Evolutionary conservation across 331 rosid species (phyloP), one percentile per base, ranked within the genome.

Genomic region (Arachis monticola): DNA sequence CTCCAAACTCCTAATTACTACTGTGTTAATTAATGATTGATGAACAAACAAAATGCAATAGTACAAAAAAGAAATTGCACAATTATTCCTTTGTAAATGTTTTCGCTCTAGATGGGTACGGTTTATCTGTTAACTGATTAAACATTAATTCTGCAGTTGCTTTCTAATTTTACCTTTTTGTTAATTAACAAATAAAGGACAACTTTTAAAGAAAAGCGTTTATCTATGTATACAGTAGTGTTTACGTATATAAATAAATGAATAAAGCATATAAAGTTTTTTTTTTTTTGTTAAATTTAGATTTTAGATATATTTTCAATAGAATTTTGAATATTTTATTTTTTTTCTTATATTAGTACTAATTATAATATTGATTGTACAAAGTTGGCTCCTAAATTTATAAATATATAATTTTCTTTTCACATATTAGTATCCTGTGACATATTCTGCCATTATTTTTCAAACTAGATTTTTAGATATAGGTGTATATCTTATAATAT

Each of bases 1-100:
- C 63, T 31, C 52, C 12, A 60, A 73, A 73, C 61, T 60, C 77
- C 52, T 61, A 31, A 60, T 30, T 32, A 61, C 5, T 35, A 35
- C 40, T 35, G 40, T 35, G 40, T 35, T 35, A 35, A 35, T 35
- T 35, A 35, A 35, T 35, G 40, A 35, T 35, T 35, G 40, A 42
- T 40, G 64, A 17, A 55, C 51, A 13, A 38, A 48, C 35, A 45
- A 58, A 50, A 48, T 46, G 47, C 10, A n/a, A 73, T 8, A 53
- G 27, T 51, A 13, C 59, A 53, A 27, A 58, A 58, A 22, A 6
- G 10, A 58, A 58, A 22, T 58, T 7, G 10, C 10, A 56, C 61
- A 47, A 47, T 1, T 41, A 30, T 31, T 50, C 4, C 31, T 10
- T 50, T 47, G 5, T 46, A 45, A n/a, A 59, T 32, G 46, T 0